Conservation (phyloP, 1,284 basidiomycete species). For the Ustilago crameri region DNA sequence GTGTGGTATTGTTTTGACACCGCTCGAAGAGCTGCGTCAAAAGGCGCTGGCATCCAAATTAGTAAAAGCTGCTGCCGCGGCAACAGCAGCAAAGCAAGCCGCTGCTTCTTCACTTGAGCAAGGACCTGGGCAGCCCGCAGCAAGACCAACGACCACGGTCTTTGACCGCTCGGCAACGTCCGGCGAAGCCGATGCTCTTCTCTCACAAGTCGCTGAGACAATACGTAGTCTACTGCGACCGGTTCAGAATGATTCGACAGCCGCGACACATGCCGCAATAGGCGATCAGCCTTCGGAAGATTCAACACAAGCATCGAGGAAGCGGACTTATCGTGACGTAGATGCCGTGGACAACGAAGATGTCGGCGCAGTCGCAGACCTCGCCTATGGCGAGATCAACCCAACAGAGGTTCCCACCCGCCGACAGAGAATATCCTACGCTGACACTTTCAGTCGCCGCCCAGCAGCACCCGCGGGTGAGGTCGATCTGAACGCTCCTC, state of each 20-base stretch:
- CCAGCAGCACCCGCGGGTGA: constrained; percentile 29
- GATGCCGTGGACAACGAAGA: constrained; percentile 25
- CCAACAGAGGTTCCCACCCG: constrained; percentile 10
- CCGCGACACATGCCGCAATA: background rate
- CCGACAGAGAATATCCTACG: constrained; percentile 43
- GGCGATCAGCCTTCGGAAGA: background rate
- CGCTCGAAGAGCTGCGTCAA: constrained; percentile 31
- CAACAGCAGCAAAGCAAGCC: background rate
- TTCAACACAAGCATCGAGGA: constrained; percentile 11
- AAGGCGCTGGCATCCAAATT: constrained; percentile 37
- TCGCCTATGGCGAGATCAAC: constrained; percentile 2
- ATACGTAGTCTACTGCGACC: constrained; percentile 24
- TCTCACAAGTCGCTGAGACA: constrained; percentile 29
- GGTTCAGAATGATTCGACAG: background rate
- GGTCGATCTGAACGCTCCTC: constrained; percentile 34
- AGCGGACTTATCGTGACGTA: constrained; percentile 39
- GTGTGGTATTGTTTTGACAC: constrained; percentile 18
- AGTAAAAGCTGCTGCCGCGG: constrained; percentile 24
- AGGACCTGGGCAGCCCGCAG: background rate
- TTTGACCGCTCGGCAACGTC: constrained; percentile 32
- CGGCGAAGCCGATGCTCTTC: constrained; percentile 26
- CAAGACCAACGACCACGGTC: constrained; percentile 4
- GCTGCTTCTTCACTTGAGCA: background rate
- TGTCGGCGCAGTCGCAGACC: constrained; percentile 5
- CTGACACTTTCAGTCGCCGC: constrained; percentile 33